Evolutionary conservation across 1,284 basidiomycete species (phyloP).

Genomic region (Retiboletus flavoniger): DNA sequence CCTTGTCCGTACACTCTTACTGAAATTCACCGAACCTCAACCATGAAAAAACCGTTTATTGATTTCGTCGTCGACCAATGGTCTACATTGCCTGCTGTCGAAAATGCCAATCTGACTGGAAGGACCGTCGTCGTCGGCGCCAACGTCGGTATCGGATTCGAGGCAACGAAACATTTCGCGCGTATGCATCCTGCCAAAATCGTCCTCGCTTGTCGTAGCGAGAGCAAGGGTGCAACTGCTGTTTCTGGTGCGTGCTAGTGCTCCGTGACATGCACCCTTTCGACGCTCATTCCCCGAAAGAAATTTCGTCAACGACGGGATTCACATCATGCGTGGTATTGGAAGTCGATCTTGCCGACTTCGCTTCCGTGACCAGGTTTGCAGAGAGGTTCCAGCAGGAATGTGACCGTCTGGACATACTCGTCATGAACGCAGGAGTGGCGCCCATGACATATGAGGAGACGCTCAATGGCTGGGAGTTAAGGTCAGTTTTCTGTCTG

Average conservation of each 20-base stretch:
- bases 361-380: conserved; percentile 19
- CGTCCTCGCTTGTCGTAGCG: conserved; percentile 41
- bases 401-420: conserved; percentile 16
- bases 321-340: conserved; percentile 8
- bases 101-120: conserved; percentile 28
- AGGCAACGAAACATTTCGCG: conserved; percentile 46
- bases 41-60: conserved; percentile 14
- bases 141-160: conserved; percentile 45
- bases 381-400: conserved; percentile 15
- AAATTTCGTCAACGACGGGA: conserved; percentile 11
- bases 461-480: conserved; percentile 24
- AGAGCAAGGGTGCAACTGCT: conserved; percentile 38
- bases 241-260: conserved; percentile 15
- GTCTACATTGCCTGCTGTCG: conserved; percentile 21
- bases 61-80: conserved; percentile 16
- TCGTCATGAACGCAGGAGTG: conserved; percentile 26
- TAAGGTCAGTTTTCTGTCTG: background rate
- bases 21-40: no score
- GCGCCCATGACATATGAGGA: background rate
- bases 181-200: conserved; percentile 41
- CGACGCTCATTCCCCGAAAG: background rate
- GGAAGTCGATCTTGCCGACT: conserved; percentile 20
- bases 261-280: background rate
- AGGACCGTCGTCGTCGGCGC: conserved; percentile 38
- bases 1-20: no score